A percentile compares a stretch with the other conserved stretches of the same genome.
Evolutionary conservation across 2,329 filamentous ascomycete genomes (phyloP).

Genomic region (Ascochyta rabiei): DNA sequence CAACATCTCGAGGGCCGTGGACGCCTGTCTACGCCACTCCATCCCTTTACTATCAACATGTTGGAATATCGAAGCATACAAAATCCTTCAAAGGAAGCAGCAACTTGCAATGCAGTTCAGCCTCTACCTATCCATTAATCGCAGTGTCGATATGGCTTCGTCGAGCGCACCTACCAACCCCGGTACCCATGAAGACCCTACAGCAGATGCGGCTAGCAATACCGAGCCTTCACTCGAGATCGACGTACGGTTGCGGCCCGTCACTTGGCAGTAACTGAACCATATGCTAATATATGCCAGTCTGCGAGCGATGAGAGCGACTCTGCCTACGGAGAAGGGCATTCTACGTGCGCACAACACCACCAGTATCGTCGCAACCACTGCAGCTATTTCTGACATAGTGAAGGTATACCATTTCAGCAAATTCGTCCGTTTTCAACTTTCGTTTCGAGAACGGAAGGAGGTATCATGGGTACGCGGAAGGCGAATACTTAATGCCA

Average conservation of each 20-base stretch:
- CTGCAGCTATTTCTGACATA: neutral
- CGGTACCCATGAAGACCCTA: neutral
- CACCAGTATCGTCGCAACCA: neutral
- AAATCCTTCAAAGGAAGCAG: neutral
- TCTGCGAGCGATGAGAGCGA: conserved; percentile 36
- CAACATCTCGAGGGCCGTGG: neutral
- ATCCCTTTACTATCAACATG: neutral
- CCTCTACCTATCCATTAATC: neutral
- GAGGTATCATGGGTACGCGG: conserved; percentile 41
- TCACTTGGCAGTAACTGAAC: neutral
- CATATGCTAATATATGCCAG: neutral
- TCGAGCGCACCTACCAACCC: neutral
- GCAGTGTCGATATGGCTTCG: conserved; percentile 4
- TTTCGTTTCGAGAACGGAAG: conserved; percentile 41
- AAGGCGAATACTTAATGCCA: conserved; percentile 40
- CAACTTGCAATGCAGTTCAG: neutral
- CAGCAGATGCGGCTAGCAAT: conserved; percentile 27
- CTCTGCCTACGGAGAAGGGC: conserved; percentile 33
- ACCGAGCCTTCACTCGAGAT: conserved; percentile 36
- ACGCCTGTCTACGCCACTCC: conserved; percentile 3
- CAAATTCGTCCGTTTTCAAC: conserved; percentile 38
- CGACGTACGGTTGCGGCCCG: conserved; percentile 23
- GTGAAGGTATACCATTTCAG: conserved; percentile 38
- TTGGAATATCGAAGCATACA: conserved; percentile 1
- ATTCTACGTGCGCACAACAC: conserved; percentile 22